Conservation (phyloP, 208 protist species). For the Trypanosoma mega region DNA sequence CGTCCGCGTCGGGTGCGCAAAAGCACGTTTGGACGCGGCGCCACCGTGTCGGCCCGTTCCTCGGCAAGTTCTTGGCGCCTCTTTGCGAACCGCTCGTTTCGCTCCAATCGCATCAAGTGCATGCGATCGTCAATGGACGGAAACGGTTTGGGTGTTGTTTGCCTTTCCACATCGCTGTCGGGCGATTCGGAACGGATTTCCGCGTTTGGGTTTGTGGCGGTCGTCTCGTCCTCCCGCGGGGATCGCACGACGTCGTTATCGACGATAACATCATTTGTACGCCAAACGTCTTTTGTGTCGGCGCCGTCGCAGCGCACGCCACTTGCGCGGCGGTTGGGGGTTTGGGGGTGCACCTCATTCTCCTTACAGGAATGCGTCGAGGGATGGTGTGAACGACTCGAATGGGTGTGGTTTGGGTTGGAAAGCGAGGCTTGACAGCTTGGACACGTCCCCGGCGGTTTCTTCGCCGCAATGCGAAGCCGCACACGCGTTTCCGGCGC, state of each 20-base stretch:
- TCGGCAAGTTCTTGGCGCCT: constrained; percentile 38
- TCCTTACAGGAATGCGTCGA: too few relatives aligned
- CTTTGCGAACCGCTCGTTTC: constrained; percentile 38
- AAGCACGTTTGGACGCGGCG: constrained; percentile 57
- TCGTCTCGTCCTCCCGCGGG: not conserved
- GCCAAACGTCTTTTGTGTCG: too few relatives aligned
- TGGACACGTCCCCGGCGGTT: not conserved
- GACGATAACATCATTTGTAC: not conserved
- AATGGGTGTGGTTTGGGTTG: too few relatives aligned
- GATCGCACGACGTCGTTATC: not conserved
- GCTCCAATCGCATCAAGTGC: constrained; percentile 47
- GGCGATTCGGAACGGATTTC: not conserved
- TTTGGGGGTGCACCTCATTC: too few relatives aligned
- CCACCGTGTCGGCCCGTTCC: constrained; percentile 44
- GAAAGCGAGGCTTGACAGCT: too few relatives aligned
- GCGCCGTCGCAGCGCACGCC: too few relatives aligned
- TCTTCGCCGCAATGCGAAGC: constrained; percentile 24
- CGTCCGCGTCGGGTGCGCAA: constrained; percentile 45
- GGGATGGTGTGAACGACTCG: too few relatives aligned
- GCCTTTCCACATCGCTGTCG: not conserved
- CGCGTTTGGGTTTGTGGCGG: not conserved
- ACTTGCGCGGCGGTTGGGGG: too few relatives aligned
- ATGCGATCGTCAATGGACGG: constrained; percentile 25
- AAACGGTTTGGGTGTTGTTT: not conserved
- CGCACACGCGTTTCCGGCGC: too few relatives aligned